Conservation (phyloP, 2,329 filamentous ascomycete genomes). For the Tolypocladium endophyticum region DNA sequence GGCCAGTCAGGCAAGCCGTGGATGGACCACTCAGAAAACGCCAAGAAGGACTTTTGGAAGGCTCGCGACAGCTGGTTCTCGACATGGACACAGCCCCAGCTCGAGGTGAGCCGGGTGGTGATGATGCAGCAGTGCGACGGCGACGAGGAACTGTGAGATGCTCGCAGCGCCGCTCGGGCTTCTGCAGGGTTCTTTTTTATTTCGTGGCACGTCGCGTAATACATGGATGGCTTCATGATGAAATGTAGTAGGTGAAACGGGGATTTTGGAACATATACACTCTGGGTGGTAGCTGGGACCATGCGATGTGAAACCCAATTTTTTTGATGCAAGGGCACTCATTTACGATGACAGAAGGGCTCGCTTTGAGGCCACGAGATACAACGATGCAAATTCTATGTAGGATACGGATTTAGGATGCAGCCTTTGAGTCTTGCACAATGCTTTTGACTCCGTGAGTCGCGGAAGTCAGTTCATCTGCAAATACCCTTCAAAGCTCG, state of each 20-base stretch:
- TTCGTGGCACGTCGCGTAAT: background rate
- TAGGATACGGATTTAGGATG: background rate
- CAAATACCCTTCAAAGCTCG: background rate
- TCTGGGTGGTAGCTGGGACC: background rate
- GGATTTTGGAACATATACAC: background rate
- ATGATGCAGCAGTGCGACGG: conserved; percentile 63
- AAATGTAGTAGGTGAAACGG: background rate
- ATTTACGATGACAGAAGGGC: background rate
- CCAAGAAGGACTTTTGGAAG: conserved; percentile 69
- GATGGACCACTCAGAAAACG: conserved; percentile 57
- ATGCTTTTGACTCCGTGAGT: background rate
- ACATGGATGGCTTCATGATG: background rate
- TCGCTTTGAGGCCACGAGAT: background rate
- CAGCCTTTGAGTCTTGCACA: background rate
- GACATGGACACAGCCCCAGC: conserved; percentile 59
- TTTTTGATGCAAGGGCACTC: background rate
- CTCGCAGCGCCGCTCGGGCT: background rate
- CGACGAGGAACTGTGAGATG: conserved; percentile 35
- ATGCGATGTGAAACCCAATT: background rate
- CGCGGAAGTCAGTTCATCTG: background rate
- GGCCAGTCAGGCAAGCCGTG: conserved; percentile 64
- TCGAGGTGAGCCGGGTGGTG: conserved; percentile 59
- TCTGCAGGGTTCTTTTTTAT: too few species aligned
- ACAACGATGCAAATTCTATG: background rate
- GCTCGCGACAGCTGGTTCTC: conserved; percentile 54